Conservation (phyloP, 2,329 filamentous ascomycete species). For the Pseudomassariella vexata region DNA sequence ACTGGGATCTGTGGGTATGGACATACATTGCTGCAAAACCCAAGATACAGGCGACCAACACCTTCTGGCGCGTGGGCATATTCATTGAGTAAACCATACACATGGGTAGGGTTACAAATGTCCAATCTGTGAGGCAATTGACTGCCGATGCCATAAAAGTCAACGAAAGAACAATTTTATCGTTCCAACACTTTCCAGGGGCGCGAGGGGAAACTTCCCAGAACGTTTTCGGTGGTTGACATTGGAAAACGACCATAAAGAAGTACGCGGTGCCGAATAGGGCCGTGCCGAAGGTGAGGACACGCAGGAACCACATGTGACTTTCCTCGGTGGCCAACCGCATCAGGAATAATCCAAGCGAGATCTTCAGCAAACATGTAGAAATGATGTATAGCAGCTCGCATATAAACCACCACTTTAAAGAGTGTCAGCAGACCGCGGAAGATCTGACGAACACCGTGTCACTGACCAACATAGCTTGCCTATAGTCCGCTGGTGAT, state of each 20-base stretch:
- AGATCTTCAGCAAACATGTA: conserved; percentile 5
- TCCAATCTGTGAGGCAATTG: conserved; percentile 4
- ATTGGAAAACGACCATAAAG: conserved; percentile 4
- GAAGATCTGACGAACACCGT: neutral
- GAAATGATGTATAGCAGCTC: conserved; percentile 3
- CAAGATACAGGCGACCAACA: conserved; percentile 4
- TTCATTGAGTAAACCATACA: conserved; percentile 5
- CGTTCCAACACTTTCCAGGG: conserved; percentile 5
- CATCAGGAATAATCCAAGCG: conserved; percentile 5
- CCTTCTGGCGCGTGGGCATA: conserved; percentile 3
- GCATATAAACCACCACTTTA: conserved; percentile 6
- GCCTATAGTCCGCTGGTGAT: neutral
- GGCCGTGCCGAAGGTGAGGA: conserved; percentile 1
- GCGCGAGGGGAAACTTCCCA: conserved; percentile 5
- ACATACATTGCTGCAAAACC: conserved; percentile 6
- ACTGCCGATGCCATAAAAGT: conserved; percentile 1
- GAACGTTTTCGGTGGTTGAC: conserved; percentile 3
- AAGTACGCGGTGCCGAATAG: conserved; percentile 2
- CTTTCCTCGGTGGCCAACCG: conserved; percentile 2
- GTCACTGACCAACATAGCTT: conserved; percentile 3
- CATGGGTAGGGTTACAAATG: conserved; percentile 4
- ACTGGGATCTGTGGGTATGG: too few relatives aligned
- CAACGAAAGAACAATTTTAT: conserved; percentile 1
- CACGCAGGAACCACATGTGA: conserved; percentile 1
- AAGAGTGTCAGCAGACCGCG: neutral